These are phyloP conservation scores for Leptodontidium sp. DNA, from an alignment of 2,329 filamentous ascomycete genomes.

Conservation along the genomic window DNA sequence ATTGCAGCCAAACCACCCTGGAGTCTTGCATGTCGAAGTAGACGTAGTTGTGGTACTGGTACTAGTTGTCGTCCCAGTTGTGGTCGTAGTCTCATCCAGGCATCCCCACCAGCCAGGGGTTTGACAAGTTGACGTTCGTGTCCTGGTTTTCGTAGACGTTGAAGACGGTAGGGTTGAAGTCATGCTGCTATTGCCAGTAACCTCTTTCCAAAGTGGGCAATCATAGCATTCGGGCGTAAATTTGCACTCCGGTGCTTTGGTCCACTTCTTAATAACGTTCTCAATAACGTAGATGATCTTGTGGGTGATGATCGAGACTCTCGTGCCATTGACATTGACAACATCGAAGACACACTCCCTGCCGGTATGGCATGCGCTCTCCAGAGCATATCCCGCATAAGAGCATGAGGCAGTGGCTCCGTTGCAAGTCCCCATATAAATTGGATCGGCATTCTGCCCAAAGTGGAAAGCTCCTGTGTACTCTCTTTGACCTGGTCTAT, in stretches of 20 bases:
- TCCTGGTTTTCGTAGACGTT: slow-evolving; percentile 68
- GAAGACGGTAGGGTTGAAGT: slow-evolving; percentile 70
- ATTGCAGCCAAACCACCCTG: slow-evolving; percentile 58
- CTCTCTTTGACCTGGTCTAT: slow-evolving; percentile 72
- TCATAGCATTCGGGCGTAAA: slow-evolving; percentile 84
- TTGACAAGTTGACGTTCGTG: slow-evolving; percentile 84
- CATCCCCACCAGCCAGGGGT: slow-evolving; percentile 83
- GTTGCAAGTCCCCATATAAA: slow-evolving; percentile 94
- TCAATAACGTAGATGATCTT: slow-evolving; percentile 88
- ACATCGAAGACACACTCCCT: slow-evolving; percentile 91
- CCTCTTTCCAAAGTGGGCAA: slow-evolving; percentile 90
- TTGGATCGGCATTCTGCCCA: slow-evolving; percentile 93
- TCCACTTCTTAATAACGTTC: slow-evolving; percentile 86
- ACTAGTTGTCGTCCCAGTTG: slow-evolving; percentile 33
- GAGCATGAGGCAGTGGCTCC: slow-evolving; percentile 89
- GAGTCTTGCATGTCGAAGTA: slow-evolving; percentile 52
- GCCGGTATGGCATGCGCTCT: slow-evolving; percentile 91
- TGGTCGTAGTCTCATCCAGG: slow-evolving; percentile 53
- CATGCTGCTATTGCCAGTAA: slow-evolving; percentile 77
- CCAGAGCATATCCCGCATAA: slow-evolving; percentile 91
- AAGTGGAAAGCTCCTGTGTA: slow-evolving; percentile 88
- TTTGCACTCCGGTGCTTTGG: slow-evolving; percentile 78
- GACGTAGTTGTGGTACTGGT: slow-evolving; percentile 47
- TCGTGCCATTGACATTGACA: slow-evolving; percentile 89
- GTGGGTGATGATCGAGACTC: slow-evolving; percentile 89